phyloP scores from a whole-genome alignment of 2,329 filamentous ascomycete genomes.

The Arthroderma uncinatum region DNA sequence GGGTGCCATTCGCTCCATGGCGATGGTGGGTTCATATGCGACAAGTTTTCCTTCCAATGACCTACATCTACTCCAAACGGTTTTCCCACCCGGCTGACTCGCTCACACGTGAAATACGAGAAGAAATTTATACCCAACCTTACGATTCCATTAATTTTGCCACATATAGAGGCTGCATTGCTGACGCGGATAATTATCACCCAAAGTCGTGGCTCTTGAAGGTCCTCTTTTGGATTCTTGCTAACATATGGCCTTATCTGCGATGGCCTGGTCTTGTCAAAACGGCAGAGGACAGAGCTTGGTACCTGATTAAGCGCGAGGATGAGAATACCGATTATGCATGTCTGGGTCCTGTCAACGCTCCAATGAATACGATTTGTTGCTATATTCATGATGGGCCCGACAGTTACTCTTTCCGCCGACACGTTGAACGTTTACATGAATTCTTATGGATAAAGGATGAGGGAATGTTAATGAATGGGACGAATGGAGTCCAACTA shows the following conservation, averaged over 20 bases:
- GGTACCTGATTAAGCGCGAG: constrained; percentile 76
- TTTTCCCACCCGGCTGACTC: constrained; percentile 69
- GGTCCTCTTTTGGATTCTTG: constrained; percentile 63
- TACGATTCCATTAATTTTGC: constrained; percentile 69
- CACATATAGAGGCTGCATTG: constrained; percentile 70
- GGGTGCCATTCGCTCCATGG: constrained; percentile 82
- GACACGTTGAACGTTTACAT: constrained; percentile 68
- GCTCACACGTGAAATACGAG: constrained; percentile 57
- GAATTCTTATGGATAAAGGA: constrained; percentile 87
- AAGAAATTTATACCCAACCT: constrained; percentile 73
- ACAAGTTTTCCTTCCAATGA: constrained; percentile 90
- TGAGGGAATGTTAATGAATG: constrained; percentile 89
- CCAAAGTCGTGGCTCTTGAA: constrained; percentile 81
- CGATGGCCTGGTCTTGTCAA: constrained; percentile 55
- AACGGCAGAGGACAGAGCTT: constrained; percentile 68
- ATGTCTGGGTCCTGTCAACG: constrained; percentile 78
- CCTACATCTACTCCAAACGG: constrained; percentile 72
- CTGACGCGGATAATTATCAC: constrained; percentile 74
- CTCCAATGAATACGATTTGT: constrained; percentile 75
- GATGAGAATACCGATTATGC: constrained; percentile 86
- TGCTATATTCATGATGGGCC: constrained; percentile 80
- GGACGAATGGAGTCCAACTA: constrained; percentile 93
- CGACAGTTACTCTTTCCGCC: constrained; percentile 56
- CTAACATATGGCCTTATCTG: constrained; percentile 70
- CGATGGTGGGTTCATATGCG: constrained; percentile 98